phyloP scores from a whole-genome alignment of 208 protist species.

The Acanthamoeba castellanii region DNA sequence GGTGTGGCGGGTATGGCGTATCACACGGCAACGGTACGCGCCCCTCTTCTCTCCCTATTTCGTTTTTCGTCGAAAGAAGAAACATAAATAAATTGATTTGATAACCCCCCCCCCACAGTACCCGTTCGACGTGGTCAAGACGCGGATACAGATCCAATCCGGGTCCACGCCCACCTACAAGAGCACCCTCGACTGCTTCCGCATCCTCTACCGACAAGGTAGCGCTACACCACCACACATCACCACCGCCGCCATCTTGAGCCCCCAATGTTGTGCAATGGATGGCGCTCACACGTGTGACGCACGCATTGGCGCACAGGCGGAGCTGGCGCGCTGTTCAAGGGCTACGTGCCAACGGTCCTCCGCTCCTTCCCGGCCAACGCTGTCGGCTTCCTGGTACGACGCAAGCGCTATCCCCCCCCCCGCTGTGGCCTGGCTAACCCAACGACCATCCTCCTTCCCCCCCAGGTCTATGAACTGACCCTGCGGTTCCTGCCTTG shows the following conservation, averaged over 20 bases:
- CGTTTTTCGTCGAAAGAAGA: no score
- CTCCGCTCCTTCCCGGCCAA: constrained; percentile 88
- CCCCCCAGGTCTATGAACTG: not conserved
- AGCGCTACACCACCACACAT: not conserved
- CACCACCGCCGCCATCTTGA: not conserved
- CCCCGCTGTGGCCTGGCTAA: not conserved
- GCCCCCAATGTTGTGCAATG: no score
- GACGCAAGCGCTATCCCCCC: not conserved
- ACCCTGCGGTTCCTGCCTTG: constrained; percentile 20
- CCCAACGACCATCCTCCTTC: not conserved
- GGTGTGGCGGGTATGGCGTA: constrained; percentile 40
- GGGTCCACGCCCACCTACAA: constrained; percentile 25
- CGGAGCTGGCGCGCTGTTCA: constrained; percentile 60
- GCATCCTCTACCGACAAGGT: constrained; percentile 22
- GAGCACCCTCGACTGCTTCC: not conserved
- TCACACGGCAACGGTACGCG: constrained; percentile 25
- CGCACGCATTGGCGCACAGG: not conserved
- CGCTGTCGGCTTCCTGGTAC: constrained; percentile 85
- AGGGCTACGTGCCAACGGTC: constrained; percentile 84
- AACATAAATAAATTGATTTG: no score
- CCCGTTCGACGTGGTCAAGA: constrained; percentile 9
- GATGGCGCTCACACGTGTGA: not conserved
- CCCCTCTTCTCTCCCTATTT: no score
- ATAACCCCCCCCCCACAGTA: no score
- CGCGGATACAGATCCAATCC: constrained; percentile 29